Conservation (phyloP, 371 early-diverging fungal species). For the Mucor indicus region DNA sequence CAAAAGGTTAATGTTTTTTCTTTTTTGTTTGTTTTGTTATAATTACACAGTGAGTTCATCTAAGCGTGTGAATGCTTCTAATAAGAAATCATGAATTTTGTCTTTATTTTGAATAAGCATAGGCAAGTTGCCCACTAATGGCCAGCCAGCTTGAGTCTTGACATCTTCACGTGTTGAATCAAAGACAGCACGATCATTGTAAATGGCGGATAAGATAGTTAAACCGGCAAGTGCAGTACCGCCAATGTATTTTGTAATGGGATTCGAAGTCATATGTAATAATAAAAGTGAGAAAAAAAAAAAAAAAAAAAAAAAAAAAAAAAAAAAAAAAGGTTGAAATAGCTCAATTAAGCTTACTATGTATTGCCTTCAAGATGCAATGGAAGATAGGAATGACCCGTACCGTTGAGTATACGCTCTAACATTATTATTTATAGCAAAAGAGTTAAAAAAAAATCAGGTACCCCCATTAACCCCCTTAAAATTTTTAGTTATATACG, state of each 20-base stretch:
- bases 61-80: constrained; percentile 5
- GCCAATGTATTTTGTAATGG: constrained; percentile 16
- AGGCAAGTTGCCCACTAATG: constrained; percentile 19
- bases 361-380: too few relatives aligned
- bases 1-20: neutral
- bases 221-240: constrained; percentile 26
- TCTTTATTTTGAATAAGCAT: constrained; percentile 6
- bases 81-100: constrained; percentile 18
- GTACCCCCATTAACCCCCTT: too few relatives aligned
- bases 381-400: too few relatives aligned
- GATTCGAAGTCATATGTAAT: constrained; percentile 5
- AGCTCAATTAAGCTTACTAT: too few relatives aligned
- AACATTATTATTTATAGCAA: too few relatives aligned
- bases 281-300: neutral
- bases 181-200: constrained; percentile 22
- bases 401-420: neutral
- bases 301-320: neutral
- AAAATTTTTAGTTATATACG: too few relatives aligned
- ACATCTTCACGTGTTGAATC: constrained; percentile 12
- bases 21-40: neutral
- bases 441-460: too few relatives aligned
- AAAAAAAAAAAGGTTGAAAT: neutral
- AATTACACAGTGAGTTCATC: constrained; percentile 19
- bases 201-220: constrained; percentile 17
- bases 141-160: constrained; percentile 16